Base-by-base conservation (phyloP, 257 asterid species). In the Linderniella brevidens region DNA sequence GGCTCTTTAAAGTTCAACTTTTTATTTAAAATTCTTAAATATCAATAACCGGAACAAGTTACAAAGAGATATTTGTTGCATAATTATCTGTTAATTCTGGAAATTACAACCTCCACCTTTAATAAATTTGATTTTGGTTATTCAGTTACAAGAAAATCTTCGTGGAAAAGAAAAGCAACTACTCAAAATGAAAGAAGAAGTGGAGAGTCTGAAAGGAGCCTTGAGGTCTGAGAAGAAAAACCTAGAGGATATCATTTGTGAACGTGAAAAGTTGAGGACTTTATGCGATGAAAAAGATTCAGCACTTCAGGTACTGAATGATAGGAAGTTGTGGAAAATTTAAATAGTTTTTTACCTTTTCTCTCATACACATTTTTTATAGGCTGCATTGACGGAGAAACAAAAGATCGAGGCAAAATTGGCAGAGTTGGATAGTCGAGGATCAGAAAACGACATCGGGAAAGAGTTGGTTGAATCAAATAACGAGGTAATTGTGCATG, bases 291-390 rank as follows among this genome's bases (percentile, higher is more conserved):
- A 77, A 55, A 90, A 70, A 55, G 93, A 90, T 52, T 73, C 82
- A 12, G 78, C 68, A 19, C 85, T 81, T 58, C 92, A 85, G 94
- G 99, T 82, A 54, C n/a, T n/a, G n/a, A n/a, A n/a, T n/a, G n/a
- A n/a, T n/a, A n/a, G n/a, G n/a, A n/a, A n/a, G n/a, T n/a, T n/a
- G n/a, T n/a, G n/a, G n/a, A 44, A 57, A 43, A 58, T 68, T 44
- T 42, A 50, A 50, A 47, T 2, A 40, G 37, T 36, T 10, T 53
- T 56, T 54, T n/a, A n/a, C n/a, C 58, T 57, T 48, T 41, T 50
- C 57, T 60, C 63, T 49, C 57, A 66, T 66, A 19, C 54, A 42
- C 59, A 36, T 64, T 58, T 17, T 53, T 17, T 48, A 37, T 52
- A 81, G 94, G 80, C 79, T 71, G 71, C 62, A 17, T 37, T 85